Evolutionary conservation across 345 rosid species (phyloP).

Genomic region (Citrus australasica): DNA sequence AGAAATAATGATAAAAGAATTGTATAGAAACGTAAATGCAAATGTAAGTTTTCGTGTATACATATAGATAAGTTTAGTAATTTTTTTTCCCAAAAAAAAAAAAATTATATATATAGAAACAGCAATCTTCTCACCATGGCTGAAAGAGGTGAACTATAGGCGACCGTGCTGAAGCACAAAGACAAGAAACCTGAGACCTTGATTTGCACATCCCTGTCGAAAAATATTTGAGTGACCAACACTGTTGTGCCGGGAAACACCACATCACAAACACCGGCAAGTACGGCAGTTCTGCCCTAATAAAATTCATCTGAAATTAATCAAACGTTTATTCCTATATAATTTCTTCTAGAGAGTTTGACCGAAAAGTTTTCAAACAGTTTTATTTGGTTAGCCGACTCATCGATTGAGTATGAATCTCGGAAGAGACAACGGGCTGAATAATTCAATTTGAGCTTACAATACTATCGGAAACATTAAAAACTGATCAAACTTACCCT

Average conservation of each 20-base stretch:
- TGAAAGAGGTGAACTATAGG: conserved; percentile 75
- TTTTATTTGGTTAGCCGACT: too few species aligned
- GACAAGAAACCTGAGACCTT: conserved; percentile 52
- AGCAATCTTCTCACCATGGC: conserved; percentile 53
- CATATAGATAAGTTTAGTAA: too few species aligned
- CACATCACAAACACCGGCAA: conserved; percentile 46
- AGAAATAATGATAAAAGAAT: neutral
- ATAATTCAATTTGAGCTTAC: too few species aligned
- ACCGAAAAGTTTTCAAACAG: too few species aligned
- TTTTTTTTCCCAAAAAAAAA: too few species aligned
- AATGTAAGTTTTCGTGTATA: too few species aligned
- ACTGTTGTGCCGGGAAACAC: conserved; percentile 47
- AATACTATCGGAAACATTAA: neutral
- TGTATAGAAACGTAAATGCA: neutral
- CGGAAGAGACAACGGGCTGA: too few species aligned
- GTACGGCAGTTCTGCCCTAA: conserved; percentile 38
- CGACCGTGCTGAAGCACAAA: conserved; percentile 50
- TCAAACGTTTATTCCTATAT: neutral
- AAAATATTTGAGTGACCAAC: conserved; percentile 32
- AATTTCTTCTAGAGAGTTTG: too few species aligned
- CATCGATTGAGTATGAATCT: too few species aligned
- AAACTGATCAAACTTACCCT: conserved; percentile 25
- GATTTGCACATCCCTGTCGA: conserved; percentile 42
- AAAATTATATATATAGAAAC: too few species aligned
- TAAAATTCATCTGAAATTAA: neutral